Percentiles rank a stretch among this genome's conserved stretches.
Conservation (phyloP, 2,329 filamentous ascomycete genomes). For the Saccharata proteae region DNA sequence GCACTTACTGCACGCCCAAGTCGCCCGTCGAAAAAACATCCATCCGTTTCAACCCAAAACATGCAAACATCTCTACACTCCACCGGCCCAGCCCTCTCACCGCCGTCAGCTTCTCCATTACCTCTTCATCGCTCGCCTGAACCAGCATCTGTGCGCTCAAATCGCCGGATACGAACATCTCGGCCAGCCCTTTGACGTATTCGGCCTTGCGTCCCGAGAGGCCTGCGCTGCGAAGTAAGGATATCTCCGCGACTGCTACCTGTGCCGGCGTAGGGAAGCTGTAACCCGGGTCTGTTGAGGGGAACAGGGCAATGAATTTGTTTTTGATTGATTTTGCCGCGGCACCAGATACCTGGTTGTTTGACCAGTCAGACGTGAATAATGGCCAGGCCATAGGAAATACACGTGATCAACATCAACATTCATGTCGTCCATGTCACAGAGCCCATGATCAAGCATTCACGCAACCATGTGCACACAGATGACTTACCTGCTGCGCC, state of each 20-base stretch:
- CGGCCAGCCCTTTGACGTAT: constrained; percentile 76
- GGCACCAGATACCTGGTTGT: constrained; percentile 74
- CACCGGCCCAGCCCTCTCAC: constrained; percentile 80
- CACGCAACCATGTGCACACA: neutral
- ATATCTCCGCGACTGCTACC: constrained; percentile 52
- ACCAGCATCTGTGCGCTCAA: constrained; percentile 65
- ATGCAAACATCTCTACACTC: constrained; percentile 97
- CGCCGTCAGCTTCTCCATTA: constrained; percentile 69
- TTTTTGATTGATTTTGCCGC: constrained; percentile 81
- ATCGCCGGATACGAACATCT: constrained; percentile 66
- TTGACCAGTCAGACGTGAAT: too few species aligned
- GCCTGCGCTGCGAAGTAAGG: constrained; percentile 67
- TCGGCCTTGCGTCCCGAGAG: constrained; percentile 92
- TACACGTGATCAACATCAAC: too few species aligned
- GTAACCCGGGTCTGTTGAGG: constrained; percentile 16
- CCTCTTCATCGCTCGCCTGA: constrained; percentile 70
- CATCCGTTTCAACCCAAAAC: constrained; percentile 85
- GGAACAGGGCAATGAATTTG: constrained; percentile 69
- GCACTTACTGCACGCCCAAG: constrained; percentile 70
- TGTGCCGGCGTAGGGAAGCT: constrained; percentile 65
- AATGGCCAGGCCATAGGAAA: neutral
- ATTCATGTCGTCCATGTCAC: too few species aligned
- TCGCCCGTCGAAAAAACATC: constrained; percentile 91
- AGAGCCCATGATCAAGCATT: too few species aligned
- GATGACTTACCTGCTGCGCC: constrained; percentile 63